A percentile compares a stretch with the other conserved stretches of the same genome.
These are phyloP conservation scores for Leptodermis oblonga DNA, from an alignment of 257 asterid species.

Conservation along the genomic window DNA sequence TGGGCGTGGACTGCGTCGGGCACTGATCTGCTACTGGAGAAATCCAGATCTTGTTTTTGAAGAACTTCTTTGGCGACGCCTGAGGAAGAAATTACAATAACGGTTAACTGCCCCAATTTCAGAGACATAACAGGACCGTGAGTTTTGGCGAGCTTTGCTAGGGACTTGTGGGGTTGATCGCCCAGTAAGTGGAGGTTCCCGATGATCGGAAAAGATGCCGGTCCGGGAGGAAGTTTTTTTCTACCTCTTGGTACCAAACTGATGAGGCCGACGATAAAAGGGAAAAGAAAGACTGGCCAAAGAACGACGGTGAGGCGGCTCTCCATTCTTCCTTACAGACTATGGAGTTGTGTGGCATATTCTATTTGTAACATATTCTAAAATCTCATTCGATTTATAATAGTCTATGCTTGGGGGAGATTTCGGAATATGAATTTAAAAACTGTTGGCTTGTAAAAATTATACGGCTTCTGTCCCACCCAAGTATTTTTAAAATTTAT, in stretches of 20 bases:
- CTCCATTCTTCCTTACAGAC: not conserved
- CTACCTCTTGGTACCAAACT: not conserved
- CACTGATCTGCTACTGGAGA: conserved; percentile 24
- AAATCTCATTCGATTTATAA: too few relatives aligned
- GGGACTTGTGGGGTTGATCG: conserved; percentile 19
- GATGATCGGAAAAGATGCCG: conserved; percentile 59
- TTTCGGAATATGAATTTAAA: too few relatives aligned
- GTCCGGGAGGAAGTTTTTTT: conserved; percentile 27
- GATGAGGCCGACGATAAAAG: not conserved
- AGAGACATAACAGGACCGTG: conserved; percentile 29
- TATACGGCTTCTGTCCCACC: too few relatives aligned
- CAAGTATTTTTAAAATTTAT: too few relatives aligned
- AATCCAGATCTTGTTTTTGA: conserved; percentile 28
- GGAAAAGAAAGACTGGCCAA: not conserved
- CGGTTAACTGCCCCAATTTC: conserved; percentile 48
- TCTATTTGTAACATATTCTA: too few relatives aligned
- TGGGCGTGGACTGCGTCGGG: conserved; percentile 24
- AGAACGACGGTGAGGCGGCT: not conserved
- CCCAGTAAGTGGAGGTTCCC: conserved; percentile 53
- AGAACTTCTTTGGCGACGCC: conserved; percentile 51
- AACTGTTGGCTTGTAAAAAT: too few relatives aligned
- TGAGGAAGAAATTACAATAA: conserved; percentile 62
- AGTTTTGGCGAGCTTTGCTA: conserved; percentile 23
- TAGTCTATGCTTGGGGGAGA: too few relatives aligned
- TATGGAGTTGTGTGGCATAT: too few relatives aligned